A percentile compares a stretch with the other conserved stretches of the same genome.
phyloP scores from a whole-genome alignment of 108 stramenopile genomes.

The Skeletonema grethae region DNA sequence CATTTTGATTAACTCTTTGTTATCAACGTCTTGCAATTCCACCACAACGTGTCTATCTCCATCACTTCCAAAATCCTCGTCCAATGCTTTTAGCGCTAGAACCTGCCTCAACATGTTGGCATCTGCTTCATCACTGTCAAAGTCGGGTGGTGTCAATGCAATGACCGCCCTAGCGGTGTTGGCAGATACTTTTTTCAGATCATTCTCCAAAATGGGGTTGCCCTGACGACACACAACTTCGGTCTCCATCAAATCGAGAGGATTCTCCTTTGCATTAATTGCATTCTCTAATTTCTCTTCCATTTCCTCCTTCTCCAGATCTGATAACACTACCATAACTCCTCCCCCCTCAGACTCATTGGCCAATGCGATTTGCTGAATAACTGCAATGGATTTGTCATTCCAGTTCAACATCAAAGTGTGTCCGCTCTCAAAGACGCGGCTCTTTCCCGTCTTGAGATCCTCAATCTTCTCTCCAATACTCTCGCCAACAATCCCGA shows the following conservation, averaged over 20 bases:
- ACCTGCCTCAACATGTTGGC: constrained; percentile 28
- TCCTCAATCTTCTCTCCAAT: constrained; percentile 31
- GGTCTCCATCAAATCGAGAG: constrained; percentile 15
- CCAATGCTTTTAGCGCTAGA: constrained; percentile 22
- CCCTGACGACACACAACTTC: constrained; percentile 34
- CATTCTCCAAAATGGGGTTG: constrained; percentile 29
- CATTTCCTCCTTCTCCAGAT: constrained; percentile 25
- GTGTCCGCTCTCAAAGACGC: constrained; percentile 33
- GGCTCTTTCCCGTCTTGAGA: constrained; percentile 32
- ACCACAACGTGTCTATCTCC: constrained; percentile 29
- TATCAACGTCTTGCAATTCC: constrained; percentile 43
- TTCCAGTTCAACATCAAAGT: constrained; percentile 39
- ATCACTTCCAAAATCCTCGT: neutral
- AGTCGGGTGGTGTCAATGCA: constrained; percentile 22
- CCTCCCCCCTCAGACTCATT: constrained; percentile 48
- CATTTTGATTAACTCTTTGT: constrained; percentile 27
- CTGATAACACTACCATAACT: constrained; percentile 23
- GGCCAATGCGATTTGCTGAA: constrained; percentile 34
- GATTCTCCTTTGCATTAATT: constrained; percentile 11
- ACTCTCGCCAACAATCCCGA: constrained; percentile 40
- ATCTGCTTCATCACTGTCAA: constrained; percentile 38
- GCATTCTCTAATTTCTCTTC: constrained; percentile 13
- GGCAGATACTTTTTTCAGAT: constrained; percentile 35
- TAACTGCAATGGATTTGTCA: constrained; percentile 33
- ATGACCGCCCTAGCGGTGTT: constrained; percentile 31